Base-by-base conservation (phyloP, 306 rosid genomes). In the Arachis hypogaea region DNA sequence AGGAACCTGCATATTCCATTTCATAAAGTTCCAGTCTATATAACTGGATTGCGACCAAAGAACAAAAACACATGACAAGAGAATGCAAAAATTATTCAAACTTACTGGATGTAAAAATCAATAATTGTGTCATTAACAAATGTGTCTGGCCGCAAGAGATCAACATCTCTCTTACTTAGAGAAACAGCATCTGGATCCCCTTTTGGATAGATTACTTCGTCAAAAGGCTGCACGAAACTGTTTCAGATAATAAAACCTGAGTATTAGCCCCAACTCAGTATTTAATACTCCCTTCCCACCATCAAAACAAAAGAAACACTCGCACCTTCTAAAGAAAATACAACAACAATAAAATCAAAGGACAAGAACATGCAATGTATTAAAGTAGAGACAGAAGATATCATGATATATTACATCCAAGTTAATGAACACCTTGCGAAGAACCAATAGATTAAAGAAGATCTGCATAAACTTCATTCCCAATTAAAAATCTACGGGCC, bases 101-200 rank as follows among this genome's bases (percentile, higher is more conserved):
- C 98, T 85, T 86, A 93, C 98, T 89, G 85, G 84, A 91, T 93
- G 77, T 93, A 93, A 73, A 93, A 93, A 79, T 93, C 98, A 10
- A 93, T 88, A 68, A 93, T 86, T 16, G 98, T 93, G 84, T 91
- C 98, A 77, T 93, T 93, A 73, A 91, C 70, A 79, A 89, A 93
- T 68, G 93, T 93, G 65, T 93, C 98, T n/a, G 98, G 98, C 80
- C 81, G 94, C 82, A 93, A 77, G 76, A 93, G 85, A 87, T 91
- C 98, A 85, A 89, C 97, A 62, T 93, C 98, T 87, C 98, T 88
- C 84, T 85, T 91, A 84, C 91, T 81, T 11, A 93, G 83, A 71
- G 97, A 87, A 81, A 93, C 96, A 11, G 98, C 96, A 88, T 93
- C 98, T 12, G 91, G 80, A 58, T 93, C 94, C 80, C 98, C 98